These are phyloP conservation scores for Claviceps arundinis DNA, from an alignment of 2,329 filamentous ascomycete species.

Conservation along the genomic window DNA sequence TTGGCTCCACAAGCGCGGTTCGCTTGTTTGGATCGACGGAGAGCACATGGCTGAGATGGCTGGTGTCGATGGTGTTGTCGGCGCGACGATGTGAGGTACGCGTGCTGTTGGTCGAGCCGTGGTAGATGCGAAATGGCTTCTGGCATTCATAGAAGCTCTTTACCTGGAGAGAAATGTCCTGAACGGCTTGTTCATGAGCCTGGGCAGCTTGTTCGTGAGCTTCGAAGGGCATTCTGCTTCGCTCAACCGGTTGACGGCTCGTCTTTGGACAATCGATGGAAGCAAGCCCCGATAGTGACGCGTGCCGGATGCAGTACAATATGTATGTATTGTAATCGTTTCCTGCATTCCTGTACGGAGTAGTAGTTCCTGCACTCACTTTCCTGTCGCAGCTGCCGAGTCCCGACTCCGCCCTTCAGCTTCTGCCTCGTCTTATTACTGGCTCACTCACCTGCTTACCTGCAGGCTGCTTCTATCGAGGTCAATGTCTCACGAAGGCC, in stretches of 20 bases:
- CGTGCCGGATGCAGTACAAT: too few relatives aligned
- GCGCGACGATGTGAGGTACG: constrained; percentile 36
- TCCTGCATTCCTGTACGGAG: neutral
- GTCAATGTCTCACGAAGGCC: neutral
- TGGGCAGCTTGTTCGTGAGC: constrained; percentile 33
- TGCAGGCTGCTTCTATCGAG: neutral
- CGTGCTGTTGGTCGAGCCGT: constrained; percentile 67
- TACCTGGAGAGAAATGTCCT: constrained; percentile 28
- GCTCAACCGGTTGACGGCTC: neutral
- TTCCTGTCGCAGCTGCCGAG: neutral
- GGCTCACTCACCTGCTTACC: neutral
- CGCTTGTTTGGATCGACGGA: constrained; percentile 40
- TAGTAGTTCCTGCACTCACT: too few relatives aligned
- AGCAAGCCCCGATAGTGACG: neutral
- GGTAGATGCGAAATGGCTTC: constrained; percentile 58
- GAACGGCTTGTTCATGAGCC: constrained; percentile 30
- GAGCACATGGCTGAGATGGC: constrained; percentile 48
- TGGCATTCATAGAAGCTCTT: constrained; percentile 28
- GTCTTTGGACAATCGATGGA: neutral
- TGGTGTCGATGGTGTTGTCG: constrained; percentile 44
- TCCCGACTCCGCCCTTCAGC: neutral
- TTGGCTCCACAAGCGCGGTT: constrained; percentile 59
- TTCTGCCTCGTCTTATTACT: neutral
- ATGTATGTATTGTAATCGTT: too few relatives aligned
- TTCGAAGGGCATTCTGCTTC: constrained; percentile 14